Conservation (phyloP, 768 basidiomycete genomes). For the Flagelloscypha sp. region DNA sequence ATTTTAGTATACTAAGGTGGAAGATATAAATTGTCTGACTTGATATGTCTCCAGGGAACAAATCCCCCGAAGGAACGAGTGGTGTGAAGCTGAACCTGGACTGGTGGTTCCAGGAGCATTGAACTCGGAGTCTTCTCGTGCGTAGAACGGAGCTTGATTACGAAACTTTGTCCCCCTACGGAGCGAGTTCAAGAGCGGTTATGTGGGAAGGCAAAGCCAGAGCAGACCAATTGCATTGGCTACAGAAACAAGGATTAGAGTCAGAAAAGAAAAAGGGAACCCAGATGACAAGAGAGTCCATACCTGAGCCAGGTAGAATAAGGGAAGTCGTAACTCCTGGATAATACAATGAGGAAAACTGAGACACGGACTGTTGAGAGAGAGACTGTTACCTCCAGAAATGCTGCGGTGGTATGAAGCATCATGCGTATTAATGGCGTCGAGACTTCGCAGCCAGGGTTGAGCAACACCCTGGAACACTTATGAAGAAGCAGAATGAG, state of each 20-base stretch:
- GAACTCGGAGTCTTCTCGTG: slow-evolving; percentile 58
- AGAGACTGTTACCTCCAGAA: slow-evolving; percentile 54
- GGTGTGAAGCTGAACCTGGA: slow-evolving; percentile 34
- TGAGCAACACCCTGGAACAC: slow-evolving; percentile 16
- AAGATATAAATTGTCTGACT: slow-evolving; percentile 28
- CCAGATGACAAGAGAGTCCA: no score
- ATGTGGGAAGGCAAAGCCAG: background rate
- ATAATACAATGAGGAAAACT: no score
- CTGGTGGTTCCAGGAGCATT: slow-evolving; percentile 69
- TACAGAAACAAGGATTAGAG: no score
- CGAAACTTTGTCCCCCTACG: slow-evolving; percentile 68
- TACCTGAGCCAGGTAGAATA: slow-evolving; percentile 71
- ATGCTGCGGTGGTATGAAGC: slow-evolving; percentile 46
- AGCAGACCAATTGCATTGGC: slow-evolving; percentile 48
- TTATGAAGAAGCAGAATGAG: slow-evolving; percentile 18
- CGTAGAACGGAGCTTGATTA: slow-evolving; percentile 70
- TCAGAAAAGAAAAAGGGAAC: no score
- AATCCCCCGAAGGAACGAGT: slow-evolving; percentile 23
- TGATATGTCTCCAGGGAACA: slow-evolving; percentile 68
- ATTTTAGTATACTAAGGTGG: background rate
- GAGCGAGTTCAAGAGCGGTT: background rate
- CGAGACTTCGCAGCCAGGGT: slow-evolving; percentile 63
- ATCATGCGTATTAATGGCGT: slow-evolving; percentile 73
- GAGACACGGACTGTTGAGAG: no score
- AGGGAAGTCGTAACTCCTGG: slow-evolving; percentile 57